Evolutionary conservation across 75 land plant genomes (phyloP), one percentile per base, ranked within the genome.

Genomic region (Adiantum capillusveneris): DNA sequence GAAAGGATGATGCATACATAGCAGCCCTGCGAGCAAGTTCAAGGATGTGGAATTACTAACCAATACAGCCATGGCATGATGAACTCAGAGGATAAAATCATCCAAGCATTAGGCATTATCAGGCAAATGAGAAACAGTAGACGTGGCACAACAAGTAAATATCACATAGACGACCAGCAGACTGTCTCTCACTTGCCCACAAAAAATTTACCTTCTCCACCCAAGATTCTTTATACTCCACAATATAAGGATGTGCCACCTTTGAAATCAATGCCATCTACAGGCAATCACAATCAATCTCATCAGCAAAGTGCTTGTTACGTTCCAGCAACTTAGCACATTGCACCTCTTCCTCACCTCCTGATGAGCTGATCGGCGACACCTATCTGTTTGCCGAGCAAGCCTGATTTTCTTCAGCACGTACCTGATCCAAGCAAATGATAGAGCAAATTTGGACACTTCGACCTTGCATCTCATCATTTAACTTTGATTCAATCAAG

Each of bases 1-100:
- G 95, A 95, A 41, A 89, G 85, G 29, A 93, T 87, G 76, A 93
- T 93, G 73, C 98, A 93, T 57, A 93, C 95, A 66, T 93, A 93
- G 65, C 98, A 93, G 0, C 95, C 98, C 98, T 93, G 74, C 70
- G 74, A 14, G 17, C 50, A 46, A 46, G 9, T 5, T 9, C 3
- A 34, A 5, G 37, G 9, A 9, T 9, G 37, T 5, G 37, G 37
- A 34, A 34, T 3, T 34, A 34, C 3, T 34, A 34, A 5, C 7
- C 37, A 34, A 34, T 9, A 34, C 3, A 34, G 37, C 3, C 9
- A 34, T 34, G n/a, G 37, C 37, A 34, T 9, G 9, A 34, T 34
- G 7, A 34, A 5, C 37, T 34, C 9, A 34, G 37, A 5, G 3
- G 37, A n/a, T n/a, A n/a, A n/a, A n/a, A n/a, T n/a, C n/a, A n/a